Base-by-base conservation (phyloP, 257 asterid genomes). In the Scutellaria baicalensis region DNA sequence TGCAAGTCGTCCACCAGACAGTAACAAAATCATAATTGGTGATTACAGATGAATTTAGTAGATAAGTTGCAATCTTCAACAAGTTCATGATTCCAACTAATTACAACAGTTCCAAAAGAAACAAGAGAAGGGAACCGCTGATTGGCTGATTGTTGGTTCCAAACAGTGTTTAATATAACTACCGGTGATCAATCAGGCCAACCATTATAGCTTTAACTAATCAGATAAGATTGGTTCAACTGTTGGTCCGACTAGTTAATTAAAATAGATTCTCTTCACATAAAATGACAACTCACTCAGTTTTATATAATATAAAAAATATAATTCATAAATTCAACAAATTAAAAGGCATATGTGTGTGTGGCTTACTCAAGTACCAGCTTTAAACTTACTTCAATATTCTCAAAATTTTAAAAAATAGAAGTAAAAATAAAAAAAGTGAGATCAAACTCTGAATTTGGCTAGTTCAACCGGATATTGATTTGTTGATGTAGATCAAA, bases 1-100 rank as follows among this genome's bases (percentile, higher is more conserved):
- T 81, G 77, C 76, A 70, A 23, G 6, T 9, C 77, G 81, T 75
- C 59, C 77, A 14, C 50, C 66, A 59, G 43, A 56, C 2, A 31
- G 74, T 76, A 27, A 55, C 58, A 38, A 38, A 69, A 21, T 51
- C 63, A 61, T 35, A 14, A 60, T 23, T 55, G 76, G 65, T 51
- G 54, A 64, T 42, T 44, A 60, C 57, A 27, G 42, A 49, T 48
- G 38, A 6, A 66, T 52, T 62, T 21, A 17, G 59, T 12, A 27
- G 17, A 13, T 55, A 59, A 35, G 14, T 40, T 48, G 40, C 45
- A 66, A 64, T 18, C 50, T 14, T n/a, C 55, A 68, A 44, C 48
- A 38, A 21, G 39, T 50, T 54, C 52, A 72, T 20, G 5, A 17
- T 60, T 23, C 71, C 42, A 72, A 23, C 16, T 31, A 48, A 13